Evolutionary conservation across 208 protist species (phyloP).

Genomic region (Wallacemonas sp.): DNA sequence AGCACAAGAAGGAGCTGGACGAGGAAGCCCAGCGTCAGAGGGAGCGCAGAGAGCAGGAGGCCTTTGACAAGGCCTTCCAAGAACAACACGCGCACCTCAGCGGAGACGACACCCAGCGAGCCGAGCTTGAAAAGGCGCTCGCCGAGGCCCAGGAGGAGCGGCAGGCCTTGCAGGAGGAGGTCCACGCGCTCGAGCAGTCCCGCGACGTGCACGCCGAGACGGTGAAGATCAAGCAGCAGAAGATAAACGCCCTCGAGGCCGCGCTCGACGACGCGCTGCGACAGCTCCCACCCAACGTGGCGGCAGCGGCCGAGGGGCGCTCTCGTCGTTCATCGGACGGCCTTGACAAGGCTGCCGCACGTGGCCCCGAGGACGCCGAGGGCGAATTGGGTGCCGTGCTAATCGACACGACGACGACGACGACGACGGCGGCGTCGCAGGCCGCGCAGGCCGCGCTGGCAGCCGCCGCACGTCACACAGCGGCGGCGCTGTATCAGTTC

Average conservation of each 20-base stretch:
- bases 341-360: too few species aligned
- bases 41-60: background rate
- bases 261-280: background rate
- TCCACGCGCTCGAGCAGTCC: slow-evolving; percentile 1
- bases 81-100: background rate
- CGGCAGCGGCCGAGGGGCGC: background rate
- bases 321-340: too few species aligned
- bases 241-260: slow-evolving; percentile 2
- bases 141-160: background rate
- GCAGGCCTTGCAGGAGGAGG: background rate
- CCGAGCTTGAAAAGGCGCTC: background rate
- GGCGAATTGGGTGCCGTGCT: background rate
- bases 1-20: slow-evolving; percentile 5
- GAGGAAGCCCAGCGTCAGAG: slow-evolving; percentile 1
- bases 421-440: background rate
- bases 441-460: background rate
- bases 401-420: background rate
- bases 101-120: background rate
- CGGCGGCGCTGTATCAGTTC: slow-evolving; percentile 7
- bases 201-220: slow-evolving; percentile 9
- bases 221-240: slow-evolving; percentile 4
- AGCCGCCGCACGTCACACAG: background rate
- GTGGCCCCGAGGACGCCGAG: too few species aligned
- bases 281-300: background rate
- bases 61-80: background rate